phyloP scores from a whole-genome alignment of 192 early-diverging fungal species.

The Coemansia reversa region DNA sequence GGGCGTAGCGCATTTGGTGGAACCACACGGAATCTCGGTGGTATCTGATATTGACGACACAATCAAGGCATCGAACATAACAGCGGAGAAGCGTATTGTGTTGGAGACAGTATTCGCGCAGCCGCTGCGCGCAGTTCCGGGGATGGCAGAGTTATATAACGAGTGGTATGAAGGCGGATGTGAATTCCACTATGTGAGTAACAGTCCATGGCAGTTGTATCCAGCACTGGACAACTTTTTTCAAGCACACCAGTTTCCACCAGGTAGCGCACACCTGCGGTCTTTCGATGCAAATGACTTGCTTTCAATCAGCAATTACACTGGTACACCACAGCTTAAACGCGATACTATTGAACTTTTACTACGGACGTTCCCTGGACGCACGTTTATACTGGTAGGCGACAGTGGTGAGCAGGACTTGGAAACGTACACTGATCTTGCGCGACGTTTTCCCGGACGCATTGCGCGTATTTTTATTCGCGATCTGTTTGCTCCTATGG shows the following conservation, averaged over 20 bases:
- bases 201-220: constrained; percentile 80
- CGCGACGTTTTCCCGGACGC: constrained; percentile 59
- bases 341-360: constrained; percentile 55
- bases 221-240: constrained; percentile 71
- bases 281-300: constrained; percentile 63
- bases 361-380: constrained; percentile 68
- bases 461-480: constrained; percentile 87
- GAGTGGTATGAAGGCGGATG: constrained; percentile 61
- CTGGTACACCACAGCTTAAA: constrained; percentile 56
- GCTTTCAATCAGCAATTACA: constrained; percentile 59
- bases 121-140: constrained; percentile 63
- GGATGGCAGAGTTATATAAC: constrained; percentile 77
- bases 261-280: constrained; percentile 72
- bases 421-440: constrained; percentile 76
- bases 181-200: constrained; percentile 84
- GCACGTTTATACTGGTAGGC: constrained; percentile 87
- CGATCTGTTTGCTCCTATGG: constrained; percentile 57
- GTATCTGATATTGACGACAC: constrained; percentile 92
- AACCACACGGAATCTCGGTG: constrained; percentile 69
- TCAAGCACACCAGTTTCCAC: constrained; percentile 67
- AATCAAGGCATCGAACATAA: constrained; percentile 80
- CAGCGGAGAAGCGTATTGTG: constrained; percentile 66
- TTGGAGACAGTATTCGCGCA: constrained; percentile 56
- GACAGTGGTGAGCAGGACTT: constrained; percentile 89
- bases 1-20: constrained; percentile 47